Base-by-base conservation (phyloP, 2,329 filamentous ascomycete species). In the Tolypocladium sp. region DNA sequence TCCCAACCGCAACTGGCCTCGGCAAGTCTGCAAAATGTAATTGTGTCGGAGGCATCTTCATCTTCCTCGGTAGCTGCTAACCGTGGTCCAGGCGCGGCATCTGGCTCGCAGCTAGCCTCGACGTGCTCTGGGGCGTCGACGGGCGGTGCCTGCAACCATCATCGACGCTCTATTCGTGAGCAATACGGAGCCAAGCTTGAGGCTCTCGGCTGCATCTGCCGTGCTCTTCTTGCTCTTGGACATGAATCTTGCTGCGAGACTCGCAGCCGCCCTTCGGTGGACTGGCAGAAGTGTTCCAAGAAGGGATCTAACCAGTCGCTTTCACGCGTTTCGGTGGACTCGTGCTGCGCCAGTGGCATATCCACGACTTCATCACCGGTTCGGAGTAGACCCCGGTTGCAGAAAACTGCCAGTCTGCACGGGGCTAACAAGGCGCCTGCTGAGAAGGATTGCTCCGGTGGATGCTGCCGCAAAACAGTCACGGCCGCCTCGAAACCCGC, bases 181-280 rank as follows among this genome's bases (percentile, higher is more conserved):
- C 71, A 66, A 20, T 82, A 82, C 57, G 72, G 70, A 1, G 71
- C 72, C 3, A 77, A 64, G 17, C 74, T 83, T 2, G 67, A 76
- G 52, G 76, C 79, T 5, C 67, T 84, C 1, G 80, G 80, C 4
- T 83, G 81, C 65, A 79, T 83, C 61, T 84, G 81, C 60, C 76
- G 80, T 22, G 74, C 78, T 25, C 74, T 84, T 20, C 61, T 83
- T 35, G 76, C 79, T 10, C 71, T 82, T 22, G 80, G 80, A 0
- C 73, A 80, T 58, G 79, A 83, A 62, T 74, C 79, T 0, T 83
- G 81, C 70, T 83, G 81, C 58, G 64, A 67, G 27, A 64, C 66
- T 27, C 66, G 60, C 17, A 62, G 68, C 17, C 64, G 67, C 40
- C 64, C 69, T 1, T 66, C 67, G 7, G 27, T 61, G n/a, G 64